These are phyloP conservation scores for Leccinum ponderosum DNA, from an alignment of 1,284 basidiomycete genomes.

Conservation along the genomic window DNA sequence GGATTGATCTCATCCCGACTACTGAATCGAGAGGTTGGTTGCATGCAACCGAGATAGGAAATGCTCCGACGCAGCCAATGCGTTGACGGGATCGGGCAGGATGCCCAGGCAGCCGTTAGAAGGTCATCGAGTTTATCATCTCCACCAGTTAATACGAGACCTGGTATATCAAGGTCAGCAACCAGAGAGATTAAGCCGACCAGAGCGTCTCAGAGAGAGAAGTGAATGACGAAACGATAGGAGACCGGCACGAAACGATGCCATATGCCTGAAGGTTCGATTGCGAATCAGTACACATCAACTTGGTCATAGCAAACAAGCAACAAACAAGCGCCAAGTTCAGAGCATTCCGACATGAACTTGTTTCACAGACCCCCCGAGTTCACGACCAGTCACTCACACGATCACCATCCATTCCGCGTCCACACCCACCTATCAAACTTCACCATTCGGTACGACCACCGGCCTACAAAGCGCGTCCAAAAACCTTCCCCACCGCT, in stretches of 20 bases:
- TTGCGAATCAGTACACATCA: too few species aligned
- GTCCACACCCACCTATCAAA: background rate
- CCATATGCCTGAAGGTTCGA: too few species aligned
- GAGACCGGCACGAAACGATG: background rate
- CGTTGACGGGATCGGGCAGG: constrained; percentile 21
- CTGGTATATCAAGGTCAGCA: background rate
- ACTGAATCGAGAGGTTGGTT: constrained; percentile 27
- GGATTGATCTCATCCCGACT: constrained; percentile 24
- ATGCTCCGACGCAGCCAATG: constrained; percentile 17
- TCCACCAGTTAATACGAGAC: constrained; percentile 17
- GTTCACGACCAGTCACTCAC: background rate
- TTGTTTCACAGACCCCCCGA: background rate
- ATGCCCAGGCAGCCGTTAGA: constrained; percentile 28
- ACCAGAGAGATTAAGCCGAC: background rate
- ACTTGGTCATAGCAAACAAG: background rate
- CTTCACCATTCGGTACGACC: background rate
- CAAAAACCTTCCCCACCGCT: constrained; percentile 23
- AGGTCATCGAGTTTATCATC: constrained; percentile 9
- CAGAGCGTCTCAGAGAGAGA: background rate
- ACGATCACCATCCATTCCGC: background rate
- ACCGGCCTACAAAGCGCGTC: constrained; percentile 13
- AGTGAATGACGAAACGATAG: constrained; percentile 2
- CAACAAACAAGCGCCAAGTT: background rate
- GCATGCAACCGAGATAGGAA: constrained; percentile 20
- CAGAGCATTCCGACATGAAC: background rate